Evolutionary conservation across 345 rosid genomes (phyloP).

Genomic region (Arabis hirsuta): DNA sequence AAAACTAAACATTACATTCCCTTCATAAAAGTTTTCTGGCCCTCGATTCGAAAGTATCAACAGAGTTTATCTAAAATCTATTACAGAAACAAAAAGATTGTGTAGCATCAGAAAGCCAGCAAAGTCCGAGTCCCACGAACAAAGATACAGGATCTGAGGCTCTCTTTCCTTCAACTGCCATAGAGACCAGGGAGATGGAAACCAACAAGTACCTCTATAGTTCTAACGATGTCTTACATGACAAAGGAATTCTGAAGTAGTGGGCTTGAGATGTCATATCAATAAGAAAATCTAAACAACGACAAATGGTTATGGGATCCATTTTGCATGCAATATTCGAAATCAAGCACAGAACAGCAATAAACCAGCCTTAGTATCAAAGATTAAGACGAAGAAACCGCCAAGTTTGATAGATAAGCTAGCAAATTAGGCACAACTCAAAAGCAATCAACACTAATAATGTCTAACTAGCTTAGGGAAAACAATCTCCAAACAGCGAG

Average conservation of each 20-base stretch:
- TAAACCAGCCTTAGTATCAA: constrained; percentile 16
- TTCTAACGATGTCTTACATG: constrained; percentile 43
- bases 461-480: constrained; percentile 9
- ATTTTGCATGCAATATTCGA: constrained; percentile 34
- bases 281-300: constrained; percentile 15
- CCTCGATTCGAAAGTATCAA: constrained; percentile 30
- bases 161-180: constrained; percentile 45
- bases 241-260: constrained; percentile 49
- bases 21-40: constrained; percentile 40
- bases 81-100: constrained; percentile 29
- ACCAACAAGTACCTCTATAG: constrained; percentile 54
- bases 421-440: constrained; percentile 16
- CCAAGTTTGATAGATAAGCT: constrained; percentile 16
- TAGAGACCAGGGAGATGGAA: constrained; percentile 49
- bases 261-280: constrained; percentile 10
- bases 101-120: constrained; percentile 28
- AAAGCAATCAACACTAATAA: constrained; percentile 22
- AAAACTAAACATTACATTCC: constrained; percentile 39
- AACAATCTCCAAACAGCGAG: constrained; percentile 6
- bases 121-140: constrained; percentile 24
- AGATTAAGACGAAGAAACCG: constrained; percentile 9
- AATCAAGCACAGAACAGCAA: constrained; percentile 32
- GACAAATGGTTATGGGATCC: constrained; percentile 34
- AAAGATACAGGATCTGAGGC: constrained; percentile 26
- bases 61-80: constrained; percentile 32